Percentiles rank a stretch among this genome's conserved stretches.
Conservation (phyloP, 1,284 basidiomycete species). For the Earliella scabrosa region DNA sequence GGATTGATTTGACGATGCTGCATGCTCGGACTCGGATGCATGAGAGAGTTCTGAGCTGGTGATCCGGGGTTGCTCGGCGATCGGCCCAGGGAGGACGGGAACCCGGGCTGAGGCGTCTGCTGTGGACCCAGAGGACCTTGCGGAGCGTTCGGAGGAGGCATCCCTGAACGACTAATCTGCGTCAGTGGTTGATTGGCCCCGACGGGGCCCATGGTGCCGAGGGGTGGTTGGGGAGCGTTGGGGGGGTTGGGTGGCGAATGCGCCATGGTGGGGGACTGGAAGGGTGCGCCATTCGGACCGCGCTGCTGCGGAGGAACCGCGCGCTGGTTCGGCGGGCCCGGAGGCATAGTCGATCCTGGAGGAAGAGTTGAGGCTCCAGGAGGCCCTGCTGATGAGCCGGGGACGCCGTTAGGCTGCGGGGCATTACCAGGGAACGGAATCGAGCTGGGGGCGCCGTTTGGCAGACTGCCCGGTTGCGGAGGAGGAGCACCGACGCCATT, state of each 20-base stretch:
- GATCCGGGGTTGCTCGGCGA: conserved; percentile 62
- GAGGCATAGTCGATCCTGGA: conserved; percentile 18
- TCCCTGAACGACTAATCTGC: conserved; percentile 46
- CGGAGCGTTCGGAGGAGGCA: conserved; percentile 55
- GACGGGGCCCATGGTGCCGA: conserved; percentile 51
- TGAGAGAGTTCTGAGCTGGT: conserved; percentile 47
- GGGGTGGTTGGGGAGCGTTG: conserved; percentile 31
- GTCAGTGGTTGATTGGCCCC: conserved; percentile 45
- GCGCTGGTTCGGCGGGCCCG: conserved; percentile 35
- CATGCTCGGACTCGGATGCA: conserved; percentile 61
- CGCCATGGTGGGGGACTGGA: conserved; percentile 48
- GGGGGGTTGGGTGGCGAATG: conserved; percentile 43
- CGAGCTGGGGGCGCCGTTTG: conserved; percentile 37
- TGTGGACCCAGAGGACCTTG: conserved; percentile 41
- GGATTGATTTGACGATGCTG: conserved; percentile 41
- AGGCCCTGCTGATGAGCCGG: conserved; percentile 33
- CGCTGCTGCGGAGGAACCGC: conserved; percentile 41
- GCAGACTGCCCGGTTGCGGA: conserved; percentile 17
- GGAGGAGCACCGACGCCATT: conserved; percentile 39
- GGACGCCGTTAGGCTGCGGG: conserved; percentile 40
- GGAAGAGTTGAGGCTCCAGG: conserved; percentile 26
- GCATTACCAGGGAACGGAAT: conserved; percentile 19
- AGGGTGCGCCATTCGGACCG: conserved; percentile 42
- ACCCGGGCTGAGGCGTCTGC: conserved; percentile 44
- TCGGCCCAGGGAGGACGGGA: conserved; percentile 44